These are phyloP conservation scores for Gigaspora rosea DNA, from an alignment of 192 early-diverging fungal species.

Conservation along the genomic window DNA sequence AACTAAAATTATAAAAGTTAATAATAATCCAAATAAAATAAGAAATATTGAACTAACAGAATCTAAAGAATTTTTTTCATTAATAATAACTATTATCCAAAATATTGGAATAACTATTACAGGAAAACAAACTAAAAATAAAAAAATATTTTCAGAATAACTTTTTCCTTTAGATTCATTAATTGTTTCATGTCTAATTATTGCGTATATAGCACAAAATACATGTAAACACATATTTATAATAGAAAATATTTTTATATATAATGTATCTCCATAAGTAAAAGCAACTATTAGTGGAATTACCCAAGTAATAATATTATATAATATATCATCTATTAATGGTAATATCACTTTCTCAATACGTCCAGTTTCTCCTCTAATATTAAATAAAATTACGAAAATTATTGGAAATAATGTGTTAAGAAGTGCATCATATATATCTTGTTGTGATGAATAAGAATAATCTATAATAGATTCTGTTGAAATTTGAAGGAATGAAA, in stretches of 20 bases:
- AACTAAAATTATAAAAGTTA: not conserved
- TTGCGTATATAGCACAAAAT: not conserved
- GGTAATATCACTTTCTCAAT: conserved; percentile 13
- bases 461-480: not conserved
- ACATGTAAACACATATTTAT: conserved; percentile 23
- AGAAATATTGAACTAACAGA: not conserved
- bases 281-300: conserved; percentile 25
- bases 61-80: not conserved
- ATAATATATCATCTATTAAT: conserved; percentile 29
- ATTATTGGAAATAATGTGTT: conserved; percentile 11
- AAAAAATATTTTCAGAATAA: not conserved
- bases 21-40: conserved; percentile 8
- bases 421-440: conserved; percentile 18
- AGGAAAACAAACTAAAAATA: conserved; percentile 1
- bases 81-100: not conserved
- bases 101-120: conserved; percentile 6
- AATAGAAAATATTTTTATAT: conserved; percentile 26
- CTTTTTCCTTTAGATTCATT: not conserved
- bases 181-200: not conserved
- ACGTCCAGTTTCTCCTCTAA: not conserved
- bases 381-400: conserved; percentile 15
- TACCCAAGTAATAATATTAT: conserved; percentile 22
- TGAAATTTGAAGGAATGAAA: not conserved
- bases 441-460: conserved; percentile 4
- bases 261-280: not conserved